Conservation (phyloP, 441 rosid species). For the Metrosideros polymorpha region DNA sequence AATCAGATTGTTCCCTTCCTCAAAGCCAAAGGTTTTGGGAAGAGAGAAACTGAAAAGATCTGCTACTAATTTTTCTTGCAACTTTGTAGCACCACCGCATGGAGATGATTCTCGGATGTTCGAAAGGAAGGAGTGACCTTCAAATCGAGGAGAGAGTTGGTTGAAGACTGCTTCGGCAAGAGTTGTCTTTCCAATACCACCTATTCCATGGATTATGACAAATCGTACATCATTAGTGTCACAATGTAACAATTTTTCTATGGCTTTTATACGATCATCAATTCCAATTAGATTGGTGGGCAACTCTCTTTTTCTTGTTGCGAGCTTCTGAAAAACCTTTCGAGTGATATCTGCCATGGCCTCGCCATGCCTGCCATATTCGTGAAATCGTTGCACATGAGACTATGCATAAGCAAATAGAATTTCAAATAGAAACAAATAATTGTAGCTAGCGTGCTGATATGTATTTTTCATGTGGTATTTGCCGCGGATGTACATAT, state of each 20-base stretch:
- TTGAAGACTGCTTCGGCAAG: neutral
- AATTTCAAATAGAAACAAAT: neutral
- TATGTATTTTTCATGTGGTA: neutral
- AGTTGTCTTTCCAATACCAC: neutral
- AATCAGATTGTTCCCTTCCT: neutral
- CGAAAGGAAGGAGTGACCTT: neutral
- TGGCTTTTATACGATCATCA: neutral
- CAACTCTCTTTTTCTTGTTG: neutral
- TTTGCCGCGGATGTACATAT: neutral
- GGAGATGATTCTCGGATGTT: neutral
- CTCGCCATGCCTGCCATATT: neutral
- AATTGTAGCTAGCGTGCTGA: neutral
- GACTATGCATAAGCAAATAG: neutral
- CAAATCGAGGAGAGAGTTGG: neutral
- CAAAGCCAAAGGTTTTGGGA: fast-evolving
- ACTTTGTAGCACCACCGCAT: fast-evolving
- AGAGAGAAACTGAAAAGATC: neutral
- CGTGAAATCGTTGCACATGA: neutral
- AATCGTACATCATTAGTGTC: fast-evolving
- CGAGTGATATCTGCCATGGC: neutral
- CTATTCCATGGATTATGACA: neutral
- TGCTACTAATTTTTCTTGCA: fast-evolving
- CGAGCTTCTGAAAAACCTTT: neutral
- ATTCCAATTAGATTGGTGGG: neutral
- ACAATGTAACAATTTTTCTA: neutral